Evolutionary conservation across 345 rosid species (phyloP).

Genomic region (Tarenaya hassleriana): DNA sequence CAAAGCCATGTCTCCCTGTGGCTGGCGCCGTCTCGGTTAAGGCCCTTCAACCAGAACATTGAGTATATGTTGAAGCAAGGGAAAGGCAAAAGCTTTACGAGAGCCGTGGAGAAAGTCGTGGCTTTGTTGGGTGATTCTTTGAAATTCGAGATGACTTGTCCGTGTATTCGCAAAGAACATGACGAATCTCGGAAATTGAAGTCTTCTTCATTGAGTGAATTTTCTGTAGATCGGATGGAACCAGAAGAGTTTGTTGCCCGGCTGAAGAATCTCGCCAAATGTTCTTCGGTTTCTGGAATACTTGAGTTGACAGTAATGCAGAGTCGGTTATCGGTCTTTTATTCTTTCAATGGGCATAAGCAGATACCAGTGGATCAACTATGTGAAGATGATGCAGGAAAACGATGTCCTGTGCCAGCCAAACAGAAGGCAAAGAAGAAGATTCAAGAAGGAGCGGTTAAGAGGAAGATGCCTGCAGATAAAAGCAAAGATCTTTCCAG

Average conservation of each 20-base stretch:
- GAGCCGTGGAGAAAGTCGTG: constrained; percentile 64
- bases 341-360: constrained; percentile 43
- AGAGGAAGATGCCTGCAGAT: constrained; percentile 9
- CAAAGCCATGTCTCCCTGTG: constrained; percentile 46
- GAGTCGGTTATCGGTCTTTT: constrained; percentile 51
- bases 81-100: constrained; percentile 39
- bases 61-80: constrained; percentile 34
- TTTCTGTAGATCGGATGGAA: constrained; percentile 38
- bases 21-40: constrained; percentile 45
- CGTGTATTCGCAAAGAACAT: constrained; percentile 27
- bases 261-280: constrained; percentile 47
- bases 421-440: constrained; percentile 37
- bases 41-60: constrained; percentile 57
- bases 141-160: constrained; percentile 51
- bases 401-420: constrained; percentile 19
- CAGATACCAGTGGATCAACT: constrained; percentile 49
- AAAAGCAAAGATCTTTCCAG: not conserved
- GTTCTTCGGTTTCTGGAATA: constrained; percentile 31
- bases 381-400: constrained; percentile 17
- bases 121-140: constrained; percentile 50
- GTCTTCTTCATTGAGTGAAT: constrained; percentile 28
- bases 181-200: constrained; percentile 27
- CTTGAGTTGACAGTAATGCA: constrained; percentile 44
- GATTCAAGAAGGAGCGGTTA: not conserved
- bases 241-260: constrained; percentile 45